These are phyloP conservation scores for Halenospora varia DNA, from an alignment of 495 filamentous ascomycete genomes.

Conservation along the genomic window DNA sequence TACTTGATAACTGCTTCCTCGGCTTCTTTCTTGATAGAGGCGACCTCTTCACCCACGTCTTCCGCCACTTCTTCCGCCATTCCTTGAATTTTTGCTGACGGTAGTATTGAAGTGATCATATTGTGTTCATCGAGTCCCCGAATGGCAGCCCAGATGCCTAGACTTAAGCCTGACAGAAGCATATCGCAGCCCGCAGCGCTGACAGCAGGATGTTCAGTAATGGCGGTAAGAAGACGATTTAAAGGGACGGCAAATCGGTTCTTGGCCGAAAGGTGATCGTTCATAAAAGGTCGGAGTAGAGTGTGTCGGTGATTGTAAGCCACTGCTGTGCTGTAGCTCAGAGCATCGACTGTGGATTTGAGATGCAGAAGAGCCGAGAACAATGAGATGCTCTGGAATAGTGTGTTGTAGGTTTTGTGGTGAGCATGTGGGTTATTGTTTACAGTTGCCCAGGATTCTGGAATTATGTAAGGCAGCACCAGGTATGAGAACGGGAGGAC, in stretches of 20 bases:
- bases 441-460: conserved; percentile 36
- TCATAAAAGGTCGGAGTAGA: conserved; percentile 35
- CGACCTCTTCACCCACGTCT: neutral
- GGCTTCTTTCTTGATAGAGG: conserved; percentile 14
- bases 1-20: conserved; percentile 11
- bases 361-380: conserved; percentile 34
- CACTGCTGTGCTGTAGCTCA: conserved; percentile 38
- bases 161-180: conserved; percentile 43
- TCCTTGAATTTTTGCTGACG: neutral
- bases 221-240: conserved; percentile 28
- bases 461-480: conserved; percentile 35
- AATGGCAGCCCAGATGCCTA: conserved; percentile 50
- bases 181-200: conserved; percentile 46
- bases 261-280: conserved; percentile 34
- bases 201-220: conserved; percentile 47
- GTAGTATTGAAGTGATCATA: conserved; percentile 27
- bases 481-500: conserved; percentile 47
- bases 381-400: conserved; percentile 39
- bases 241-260: conserved; percentile 37
- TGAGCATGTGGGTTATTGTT: conserved; percentile 33
- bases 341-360: conserved; percentile 30
- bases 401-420: conserved; percentile 32
- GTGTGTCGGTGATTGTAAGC: conserved; percentile 41
- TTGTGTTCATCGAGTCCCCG: conserved; percentile 38
- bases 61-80: conserved; percentile 9